Percentiles rank a stretch among this genome's conserved stretches.
These are phyloP conservation scores for Pseudonitzschia multistriata DNA, from an alignment of 108 stramenopile genomes.

Conservation along the genomic window DNA sequence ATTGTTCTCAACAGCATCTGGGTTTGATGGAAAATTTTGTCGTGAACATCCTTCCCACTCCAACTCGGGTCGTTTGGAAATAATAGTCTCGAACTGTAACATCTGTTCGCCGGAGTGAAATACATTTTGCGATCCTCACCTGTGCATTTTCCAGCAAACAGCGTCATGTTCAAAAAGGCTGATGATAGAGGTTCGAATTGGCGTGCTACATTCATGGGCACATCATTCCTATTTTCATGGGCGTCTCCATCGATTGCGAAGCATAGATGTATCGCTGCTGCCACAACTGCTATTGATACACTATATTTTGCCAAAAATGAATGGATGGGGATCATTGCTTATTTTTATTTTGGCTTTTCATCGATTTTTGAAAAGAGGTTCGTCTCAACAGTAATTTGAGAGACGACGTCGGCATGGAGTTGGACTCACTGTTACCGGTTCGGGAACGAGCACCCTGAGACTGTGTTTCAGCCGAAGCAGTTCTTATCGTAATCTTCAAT, in stretches of 20 bases:
- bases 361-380: too few relatives aligned
- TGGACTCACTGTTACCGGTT: too few relatives aligned
- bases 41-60: conserved; percentile 30
- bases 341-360: too few relatives aligned
- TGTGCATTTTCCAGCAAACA: conserved; percentile 30
- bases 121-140: conserved; percentile 24
- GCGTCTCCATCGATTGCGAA: background rate
- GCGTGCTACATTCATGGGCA: background rate
- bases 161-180: conserved; percentile 34
- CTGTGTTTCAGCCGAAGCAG: too few relatives aligned
- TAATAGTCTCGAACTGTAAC: conserved; percentile 19
- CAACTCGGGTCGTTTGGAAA: conserved; percentile 45
- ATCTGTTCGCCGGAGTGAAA: conserved; percentile 26
- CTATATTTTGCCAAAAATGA: too few relatives aligned
- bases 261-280: background rate
- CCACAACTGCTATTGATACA: background rate
- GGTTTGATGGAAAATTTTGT: background rate
- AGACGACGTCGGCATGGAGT: too few relatives aligned
- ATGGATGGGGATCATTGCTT: too few relatives aligned
- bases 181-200: background rate
- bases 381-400: too few relatives aligned
- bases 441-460: too few relatives aligned
- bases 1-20: conserved; percentile 15
- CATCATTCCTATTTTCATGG: background rate
- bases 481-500: too few relatives aligned